Conservation (phyloP, 768 basidiomycete genomes). For the Mycena rebaudengoi region DNA sequence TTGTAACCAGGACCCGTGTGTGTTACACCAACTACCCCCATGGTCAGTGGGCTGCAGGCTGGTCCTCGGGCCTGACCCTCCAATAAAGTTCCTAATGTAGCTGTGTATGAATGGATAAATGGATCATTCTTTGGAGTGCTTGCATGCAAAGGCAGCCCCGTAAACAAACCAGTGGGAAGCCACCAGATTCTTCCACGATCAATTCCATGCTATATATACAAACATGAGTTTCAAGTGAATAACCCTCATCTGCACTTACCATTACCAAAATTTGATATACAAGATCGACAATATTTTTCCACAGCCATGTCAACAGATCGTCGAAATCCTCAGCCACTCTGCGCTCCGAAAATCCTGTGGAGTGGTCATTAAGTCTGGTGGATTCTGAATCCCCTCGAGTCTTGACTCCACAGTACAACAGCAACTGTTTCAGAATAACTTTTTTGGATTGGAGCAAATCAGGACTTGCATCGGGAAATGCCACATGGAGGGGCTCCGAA, state of each 20-base stretch:
- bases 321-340: neutral
- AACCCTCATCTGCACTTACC: neutral
- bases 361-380: neutral
- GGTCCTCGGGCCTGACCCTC: no score
- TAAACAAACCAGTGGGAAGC: neutral
- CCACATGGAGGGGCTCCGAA: no score
- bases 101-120: no score
- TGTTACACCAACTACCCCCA: neutral
- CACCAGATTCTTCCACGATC: neutral
- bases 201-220: neutral
- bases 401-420: neutral
- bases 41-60: neutral
- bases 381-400: neutral
- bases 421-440: neutral
- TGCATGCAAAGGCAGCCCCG: neutral
- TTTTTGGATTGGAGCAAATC: no score
- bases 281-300: neutral
- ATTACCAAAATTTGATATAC: neutral
- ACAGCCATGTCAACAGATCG: neutral
- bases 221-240: neutral
- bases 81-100: no score
- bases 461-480: no score
- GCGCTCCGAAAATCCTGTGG: neutral
- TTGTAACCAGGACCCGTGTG: neutral
- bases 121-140: neutral